These are phyloP conservation scores for Debaryomyces tyrocola DNA, from an alignment of 805 yeast genomes.

Conservation along the genomic window DNA sequence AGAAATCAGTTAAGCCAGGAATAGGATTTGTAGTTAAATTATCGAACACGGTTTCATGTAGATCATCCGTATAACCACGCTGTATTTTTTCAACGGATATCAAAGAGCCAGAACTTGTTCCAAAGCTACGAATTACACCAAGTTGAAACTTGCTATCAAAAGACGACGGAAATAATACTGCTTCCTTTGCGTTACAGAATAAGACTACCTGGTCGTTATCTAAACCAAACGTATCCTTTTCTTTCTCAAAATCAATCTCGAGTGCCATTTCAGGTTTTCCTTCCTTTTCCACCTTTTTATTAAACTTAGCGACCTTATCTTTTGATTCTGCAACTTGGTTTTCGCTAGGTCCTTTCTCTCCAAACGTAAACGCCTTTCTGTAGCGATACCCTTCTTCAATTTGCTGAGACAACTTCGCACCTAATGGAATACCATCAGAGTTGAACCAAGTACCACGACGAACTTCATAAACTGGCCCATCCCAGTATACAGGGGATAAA, in stretches of 20 bases:
- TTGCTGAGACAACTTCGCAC: constrained; percentile 48
- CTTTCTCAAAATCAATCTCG: constrained; percentile 19
- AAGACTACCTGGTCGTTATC: constrained; percentile 37
- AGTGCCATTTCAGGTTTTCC: constrained; percentile 8
- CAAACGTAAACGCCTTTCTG: constrained; percentile 34
- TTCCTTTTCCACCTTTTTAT: constrained; percentile 11
- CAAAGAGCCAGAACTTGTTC: constrained; percentile 32
- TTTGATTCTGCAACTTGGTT: not conserved
- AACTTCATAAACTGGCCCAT: constrained; percentile 80
- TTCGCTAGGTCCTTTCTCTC: constrained; percentile 6
- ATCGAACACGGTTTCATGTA: constrained; percentile 31
- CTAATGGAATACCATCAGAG: constrained; percentile 55
- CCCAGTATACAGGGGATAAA: constrained; percentile 79
- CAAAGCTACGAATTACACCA: constrained; percentile 34
- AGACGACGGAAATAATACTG: constrained; percentile 46
- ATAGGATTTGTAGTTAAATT: constrained; percentile 31
- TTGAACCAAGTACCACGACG: constrained; percentile 85
- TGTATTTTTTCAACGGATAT: constrained; percentile 50
- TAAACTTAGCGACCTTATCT: constrained; percentile 15
- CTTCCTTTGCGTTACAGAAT: constrained; percentile 42
- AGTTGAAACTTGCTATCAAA: constrained; percentile 41
- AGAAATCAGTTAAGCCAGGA: constrained; percentile 31
- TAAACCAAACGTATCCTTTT: constrained; percentile 28
- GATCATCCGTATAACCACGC: constrained; percentile 48
- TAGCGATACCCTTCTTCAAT: constrained; percentile 57